Conservation (phyloP, 2,329 filamentous ascomycete species). For the Epichloe brachyelytri region DNA sequence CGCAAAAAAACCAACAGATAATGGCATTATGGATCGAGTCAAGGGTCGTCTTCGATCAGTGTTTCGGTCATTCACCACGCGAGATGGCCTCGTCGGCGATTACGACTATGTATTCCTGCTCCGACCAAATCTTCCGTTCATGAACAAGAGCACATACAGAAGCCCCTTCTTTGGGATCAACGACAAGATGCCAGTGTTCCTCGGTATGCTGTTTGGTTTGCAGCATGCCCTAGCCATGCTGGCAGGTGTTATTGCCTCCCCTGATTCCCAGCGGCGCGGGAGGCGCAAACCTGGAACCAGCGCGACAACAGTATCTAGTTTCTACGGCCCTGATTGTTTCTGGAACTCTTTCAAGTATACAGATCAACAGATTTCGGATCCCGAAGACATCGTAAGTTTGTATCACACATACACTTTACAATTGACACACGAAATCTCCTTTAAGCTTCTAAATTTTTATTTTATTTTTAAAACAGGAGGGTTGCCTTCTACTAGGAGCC, state of each 20-base stretch:
- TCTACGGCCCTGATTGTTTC: slow-evolving; percentile 69
- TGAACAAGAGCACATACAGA: slow-evolving; percentile 39
- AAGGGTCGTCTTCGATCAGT: slow-evolving; percentile 11
- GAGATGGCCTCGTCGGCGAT: slow-evolving; percentile 63
- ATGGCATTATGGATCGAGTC: slow-evolving; percentile 15
- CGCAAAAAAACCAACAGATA: slow-evolving; percentile 22
- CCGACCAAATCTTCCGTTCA: slow-evolving; percentile 68
- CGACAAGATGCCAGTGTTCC: slow-evolving; percentile 61
- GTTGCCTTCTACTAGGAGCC: no score
- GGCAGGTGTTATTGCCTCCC: slow-evolving; percentile 60
- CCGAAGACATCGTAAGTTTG: slow-evolving; percentile 43
- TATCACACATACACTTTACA: background rate
- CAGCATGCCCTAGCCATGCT: slow-evolving; percentile 72
- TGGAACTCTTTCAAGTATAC: slow-evolving; percentile 59
- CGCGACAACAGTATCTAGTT: slow-evolving; percentile 62
- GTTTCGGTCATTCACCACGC: slow-evolving; percentile 36
- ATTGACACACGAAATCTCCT: background rate
- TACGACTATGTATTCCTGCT: slow-evolving; percentile 92
- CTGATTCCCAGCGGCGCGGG: slow-evolving; percentile 52
- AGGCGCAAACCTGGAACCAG: slow-evolving; percentile 48
- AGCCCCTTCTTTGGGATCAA: slow-evolving; percentile 78
- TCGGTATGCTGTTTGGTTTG: slow-evolving; percentile 63
- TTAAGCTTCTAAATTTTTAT: no score
- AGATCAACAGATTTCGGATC: slow-evolving; percentile 68
- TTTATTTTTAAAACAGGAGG: no score